phyloP scores from a whole-genome alignment of 148 eudicot genomes.

The Cornus suecica region DNA sequence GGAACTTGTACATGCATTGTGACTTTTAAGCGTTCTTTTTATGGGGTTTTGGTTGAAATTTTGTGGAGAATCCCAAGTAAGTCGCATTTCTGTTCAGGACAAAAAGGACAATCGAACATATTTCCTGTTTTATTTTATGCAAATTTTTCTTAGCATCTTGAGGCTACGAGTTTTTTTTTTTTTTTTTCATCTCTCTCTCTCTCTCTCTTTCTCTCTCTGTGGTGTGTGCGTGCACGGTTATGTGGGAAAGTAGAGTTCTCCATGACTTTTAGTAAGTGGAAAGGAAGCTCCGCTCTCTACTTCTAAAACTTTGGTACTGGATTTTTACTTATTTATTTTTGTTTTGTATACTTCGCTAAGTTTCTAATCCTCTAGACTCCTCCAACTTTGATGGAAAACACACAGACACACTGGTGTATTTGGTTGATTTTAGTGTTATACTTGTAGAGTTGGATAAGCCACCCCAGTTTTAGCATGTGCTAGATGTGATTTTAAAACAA shows the following conservation, averaged over 20 bases:
- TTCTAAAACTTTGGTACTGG: not conserved
- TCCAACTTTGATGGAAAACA: not conserved
- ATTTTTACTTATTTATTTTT: not conserved
- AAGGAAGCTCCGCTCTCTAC: not conserved
- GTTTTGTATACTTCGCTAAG: not conserved
- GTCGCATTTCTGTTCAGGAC: not conserved
- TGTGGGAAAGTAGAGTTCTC: too few species aligned
- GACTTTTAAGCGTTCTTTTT: not conserved
- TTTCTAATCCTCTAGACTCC: not conserved
- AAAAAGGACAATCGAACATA: not conserved
- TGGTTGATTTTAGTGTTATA: not conserved
- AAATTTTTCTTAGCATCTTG: not conserved
- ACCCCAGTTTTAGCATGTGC: too few species aligned
- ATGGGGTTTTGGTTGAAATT: not conserved
- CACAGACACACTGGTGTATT: not conserved
- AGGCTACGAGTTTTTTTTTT: not conserved
- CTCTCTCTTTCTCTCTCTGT: too few species aligned
- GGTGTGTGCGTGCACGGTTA: too few species aligned
- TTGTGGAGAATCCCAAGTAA: not conserved
- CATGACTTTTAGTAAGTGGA: not conserved
- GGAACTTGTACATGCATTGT: too few species aligned
- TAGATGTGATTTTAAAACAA: too few species aligned
- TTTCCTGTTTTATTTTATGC: not conserved
- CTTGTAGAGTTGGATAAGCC: not conserved
- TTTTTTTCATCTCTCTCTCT: not conserved